Conservation (phyloP, 441 rosid genomes). For the Eugenia klotzschiana region DNA sequence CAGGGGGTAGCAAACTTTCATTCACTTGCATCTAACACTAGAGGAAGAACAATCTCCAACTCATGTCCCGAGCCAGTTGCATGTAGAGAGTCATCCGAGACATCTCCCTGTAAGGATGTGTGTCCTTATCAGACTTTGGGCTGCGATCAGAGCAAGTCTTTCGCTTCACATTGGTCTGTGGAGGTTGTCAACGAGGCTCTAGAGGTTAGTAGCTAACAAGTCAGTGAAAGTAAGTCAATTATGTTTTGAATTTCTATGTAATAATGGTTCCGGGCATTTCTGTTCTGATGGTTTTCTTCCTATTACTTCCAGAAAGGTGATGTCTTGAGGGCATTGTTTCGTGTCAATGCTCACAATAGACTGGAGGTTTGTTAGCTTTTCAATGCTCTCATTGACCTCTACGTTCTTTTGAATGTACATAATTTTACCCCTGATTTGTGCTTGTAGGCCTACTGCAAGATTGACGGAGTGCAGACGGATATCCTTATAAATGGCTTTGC, state of each 20-base stretch:
- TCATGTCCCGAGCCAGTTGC: slow-evolving; percentile 36
- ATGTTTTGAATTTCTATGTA: background rate
- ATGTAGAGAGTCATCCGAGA: slow-evolving; percentile 16
- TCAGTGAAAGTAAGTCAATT: background rate
- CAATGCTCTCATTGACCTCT: background rate
- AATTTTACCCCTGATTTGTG: background rate
- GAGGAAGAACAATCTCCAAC: slow-evolving; percentile 19
- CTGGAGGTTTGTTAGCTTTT: slow-evolving; percentile 42
- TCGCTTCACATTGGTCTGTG: slow-evolving; percentile 44
- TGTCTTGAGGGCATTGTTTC: slow-evolving; percentile 52
- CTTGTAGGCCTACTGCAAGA: slow-evolving; percentile 83
- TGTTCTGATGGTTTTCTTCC: background rate
- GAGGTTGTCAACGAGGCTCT: slow-evolving; percentile 46
- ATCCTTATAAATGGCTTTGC: slow-evolving; percentile 57
- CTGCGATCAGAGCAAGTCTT: slow-evolving; percentile 23
- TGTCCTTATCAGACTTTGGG: slow-evolving; percentile 15
- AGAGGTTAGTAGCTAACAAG: slow-evolving; percentile 36
- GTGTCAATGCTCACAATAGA: slow-evolving; percentile 79
- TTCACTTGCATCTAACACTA: slow-evolving; percentile 9
- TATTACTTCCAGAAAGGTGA: slow-evolving; percentile 50
- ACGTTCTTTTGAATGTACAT: background rate
- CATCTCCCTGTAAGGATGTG: slow-evolving; percentile 12
- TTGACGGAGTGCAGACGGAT: slow-evolving; percentile 71
- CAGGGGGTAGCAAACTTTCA: background rate
- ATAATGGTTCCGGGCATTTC: background rate